Evolutionary conservation across 2,329 filamentous ascomycete genomes (phyloP).

Genomic region (Verruconis gallopava): DNA sequence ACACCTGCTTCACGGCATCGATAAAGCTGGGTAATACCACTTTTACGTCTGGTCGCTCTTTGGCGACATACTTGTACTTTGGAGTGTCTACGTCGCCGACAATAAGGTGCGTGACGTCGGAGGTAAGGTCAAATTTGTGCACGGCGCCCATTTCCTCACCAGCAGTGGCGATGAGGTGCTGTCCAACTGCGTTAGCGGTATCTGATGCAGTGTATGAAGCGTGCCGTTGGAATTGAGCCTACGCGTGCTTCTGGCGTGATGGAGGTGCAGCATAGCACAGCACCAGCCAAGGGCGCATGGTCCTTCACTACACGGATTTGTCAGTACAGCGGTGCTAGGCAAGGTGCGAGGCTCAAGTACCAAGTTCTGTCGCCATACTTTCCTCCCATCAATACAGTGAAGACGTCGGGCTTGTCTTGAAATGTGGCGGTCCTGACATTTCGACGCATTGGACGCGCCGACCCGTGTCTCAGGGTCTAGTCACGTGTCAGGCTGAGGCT

Average conservation of each 20-base stretch:
- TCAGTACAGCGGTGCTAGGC: no score
- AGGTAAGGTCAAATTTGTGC: conserved; percentile 87
- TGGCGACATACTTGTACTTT: conserved; percentile 93
- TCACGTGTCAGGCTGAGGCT: no score
- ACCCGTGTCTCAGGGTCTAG: no score
- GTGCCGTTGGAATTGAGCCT: neutral
- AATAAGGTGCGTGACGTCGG: conserved; percentile 86
- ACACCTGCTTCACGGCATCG: conserved; percentile 62
- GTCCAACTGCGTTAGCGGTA: neutral
- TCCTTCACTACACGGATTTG: neutral
- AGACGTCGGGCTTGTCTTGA: no score
- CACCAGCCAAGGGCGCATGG: conserved; percentile 5
- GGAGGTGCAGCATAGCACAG: conserved; percentile 7
- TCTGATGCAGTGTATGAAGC: neutral
- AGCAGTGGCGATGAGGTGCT: conserved; percentile 46
- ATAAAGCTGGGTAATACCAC: conserved; percentile 78
- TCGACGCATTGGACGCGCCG: no score
- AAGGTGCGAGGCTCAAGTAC: no score
- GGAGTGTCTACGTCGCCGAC: conserved; percentile 80
- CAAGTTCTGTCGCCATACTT: no score
- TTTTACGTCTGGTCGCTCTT: conserved; percentile 72
- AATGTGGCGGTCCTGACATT: no score
- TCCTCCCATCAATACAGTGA: no score
- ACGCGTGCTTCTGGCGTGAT: conserved; percentile 7
- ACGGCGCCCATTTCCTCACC: conserved; percentile 72